phyloP scores from a whole-genome alignment of 352 stramenopile genomes.

The Phytopythium litorale region DNA sequence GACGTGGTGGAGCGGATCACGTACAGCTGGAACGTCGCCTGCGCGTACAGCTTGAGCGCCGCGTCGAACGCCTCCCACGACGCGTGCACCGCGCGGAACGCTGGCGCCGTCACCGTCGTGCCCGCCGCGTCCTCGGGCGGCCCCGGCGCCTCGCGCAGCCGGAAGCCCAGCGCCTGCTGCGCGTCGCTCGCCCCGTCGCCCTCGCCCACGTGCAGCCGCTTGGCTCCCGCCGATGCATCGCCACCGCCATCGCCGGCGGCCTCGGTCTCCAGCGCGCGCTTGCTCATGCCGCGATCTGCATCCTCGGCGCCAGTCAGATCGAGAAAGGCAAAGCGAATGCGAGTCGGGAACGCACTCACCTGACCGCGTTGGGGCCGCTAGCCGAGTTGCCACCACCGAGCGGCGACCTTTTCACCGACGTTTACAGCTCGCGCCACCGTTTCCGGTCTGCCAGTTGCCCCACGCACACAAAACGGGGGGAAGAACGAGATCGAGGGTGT shows the following conservation, averaged over 20 bases:
- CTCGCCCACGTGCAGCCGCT: background rate
- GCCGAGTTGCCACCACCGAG: background rate
- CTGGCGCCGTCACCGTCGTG: constrained; percentile 26
- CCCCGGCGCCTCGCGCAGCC: background rate
- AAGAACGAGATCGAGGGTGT: background rate
- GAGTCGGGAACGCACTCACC: too few species aligned
- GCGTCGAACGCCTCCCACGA: constrained; percentile 69
- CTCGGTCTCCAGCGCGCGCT: background rate
- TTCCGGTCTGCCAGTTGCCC: background rate
- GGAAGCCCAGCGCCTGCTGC: background rate
- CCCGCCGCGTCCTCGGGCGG: background rate
- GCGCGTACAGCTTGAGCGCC: constrained; percentile 52
- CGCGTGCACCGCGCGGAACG: constrained; percentile 45
- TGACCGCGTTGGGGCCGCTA: background rate
- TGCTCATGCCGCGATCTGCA: background rate
- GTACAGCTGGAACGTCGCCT: constrained; percentile 67
- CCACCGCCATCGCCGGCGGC: background rate
- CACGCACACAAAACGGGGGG: background rate
- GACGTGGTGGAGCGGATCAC: constrained; percentile 78
- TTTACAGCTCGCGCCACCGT: constrained; percentile 11
- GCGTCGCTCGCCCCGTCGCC: background rate
- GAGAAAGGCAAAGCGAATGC: background rate
- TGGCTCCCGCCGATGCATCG: background rate
- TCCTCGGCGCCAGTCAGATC: background rate
- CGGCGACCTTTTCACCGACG: background rate